phyloP scores from a whole-genome alignment of 2,329 filamentous ascomycete genomes.

The Pezicula neosporulosa region DNA sequence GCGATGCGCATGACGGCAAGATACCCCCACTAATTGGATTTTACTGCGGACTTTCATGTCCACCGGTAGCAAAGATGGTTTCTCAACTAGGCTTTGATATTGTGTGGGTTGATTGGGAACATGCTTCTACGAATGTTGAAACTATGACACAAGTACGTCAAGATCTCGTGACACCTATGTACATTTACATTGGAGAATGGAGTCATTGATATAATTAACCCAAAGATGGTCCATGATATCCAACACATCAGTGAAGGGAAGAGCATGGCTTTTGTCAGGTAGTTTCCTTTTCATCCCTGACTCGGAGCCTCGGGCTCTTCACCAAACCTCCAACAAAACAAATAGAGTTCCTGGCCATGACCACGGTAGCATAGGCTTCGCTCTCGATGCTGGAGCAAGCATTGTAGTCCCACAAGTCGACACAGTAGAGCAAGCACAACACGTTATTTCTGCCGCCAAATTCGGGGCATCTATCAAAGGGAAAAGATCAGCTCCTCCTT shows the following conservation, averaged over 20 bases:
- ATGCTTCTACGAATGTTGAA: slow-evolving; percentile 41
- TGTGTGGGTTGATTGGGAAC: slow-evolving; percentile 47
- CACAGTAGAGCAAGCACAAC: slow-evolving; percentile 41
- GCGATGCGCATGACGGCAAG: slow-evolving; percentile 41
- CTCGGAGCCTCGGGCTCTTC: neutral
- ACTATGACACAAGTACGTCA: slow-evolving; percentile 41
- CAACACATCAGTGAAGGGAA: slow-evolving; percentile 42
- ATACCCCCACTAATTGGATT: slow-evolving; percentile 40
- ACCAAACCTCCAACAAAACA: neutral
- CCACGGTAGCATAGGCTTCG: slow-evolving; percentile 42
- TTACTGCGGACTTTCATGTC: slow-evolving; percentile 37
- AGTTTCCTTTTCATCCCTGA: slow-evolving; percentile 5
- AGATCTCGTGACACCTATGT: neutral
- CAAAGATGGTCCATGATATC: slow-evolving; percentile 41
- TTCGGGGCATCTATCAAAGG: slow-evolving; percentile 37
- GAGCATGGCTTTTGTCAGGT: slow-evolving; percentile 42
- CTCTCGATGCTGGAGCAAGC: slow-evolving; percentile 45
- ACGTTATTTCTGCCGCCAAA: slow-evolving; percentile 40
- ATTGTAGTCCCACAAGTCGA: slow-evolving; percentile 45
- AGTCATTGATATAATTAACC: neutral
- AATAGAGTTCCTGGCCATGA: slow-evolving; percentile 39
- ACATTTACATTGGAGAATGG: neutral
- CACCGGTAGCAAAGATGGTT: slow-evolving; percentile 36
- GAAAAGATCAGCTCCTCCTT: slow-evolving; percentile 42
- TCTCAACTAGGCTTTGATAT: slow-evolving; percentile 40